These are phyloP conservation scores for Candida koratica DNA, from an alignment of 805 yeast species.

Conservation along the genomic window DNA sequence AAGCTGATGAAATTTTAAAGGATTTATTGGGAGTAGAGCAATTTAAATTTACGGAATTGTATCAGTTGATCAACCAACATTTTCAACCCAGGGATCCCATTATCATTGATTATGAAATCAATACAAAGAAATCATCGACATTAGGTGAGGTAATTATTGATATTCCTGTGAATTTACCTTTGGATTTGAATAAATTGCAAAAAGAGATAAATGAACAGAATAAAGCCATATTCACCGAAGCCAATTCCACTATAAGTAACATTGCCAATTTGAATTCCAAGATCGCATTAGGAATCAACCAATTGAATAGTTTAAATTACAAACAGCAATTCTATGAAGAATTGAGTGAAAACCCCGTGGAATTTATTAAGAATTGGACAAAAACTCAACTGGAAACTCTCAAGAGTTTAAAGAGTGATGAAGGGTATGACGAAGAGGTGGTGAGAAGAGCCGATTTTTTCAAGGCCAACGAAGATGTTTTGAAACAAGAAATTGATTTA, in stretches of 20 bases:
- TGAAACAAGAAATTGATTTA: slow-evolving; percentile 75
- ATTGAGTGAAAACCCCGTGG: slow-evolving; percentile 72
- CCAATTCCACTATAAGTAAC: slow-evolving; percentile 42
- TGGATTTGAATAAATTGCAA: slow-evolving; percentile 33
- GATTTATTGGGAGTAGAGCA: slow-evolving; percentile 47
- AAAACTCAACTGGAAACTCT: slow-evolving; percentile 80
- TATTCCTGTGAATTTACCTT: slow-evolving; percentile 46
- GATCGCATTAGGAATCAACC: slow-evolving; percentile 46
- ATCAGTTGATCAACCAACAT: slow-evolving; percentile 61
- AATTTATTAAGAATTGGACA: slow-evolving; percentile 67
- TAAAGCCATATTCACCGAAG: slow-evolving; percentile 38
- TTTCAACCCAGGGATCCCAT: slow-evolving; percentile 84
- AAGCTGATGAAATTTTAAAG: slow-evolving; percentile 43
- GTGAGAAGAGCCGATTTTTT: slow-evolving; percentile 81
- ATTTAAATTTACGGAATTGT: slow-evolving; percentile 66
- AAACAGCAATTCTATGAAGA: slow-evolving; percentile 77
- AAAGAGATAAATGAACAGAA: slow-evolving; percentile 34
- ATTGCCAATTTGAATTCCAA: slow-evolving; percentile 42
- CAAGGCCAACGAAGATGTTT: slow-evolving; percentile 59
- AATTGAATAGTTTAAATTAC: slow-evolving; percentile 52
- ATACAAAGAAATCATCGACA: slow-evolving; percentile 73
- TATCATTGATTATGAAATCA: slow-evolving; percentile 65
- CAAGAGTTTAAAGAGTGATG: slow-evolving; percentile 84
- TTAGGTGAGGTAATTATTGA: slow-evolving; percentile 80
- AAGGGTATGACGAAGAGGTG: slow-evolving; percentile 81